Evolutionary conservation across 768 basidiomycete genomes (phyloP), one percentile per base, ranked within the genome.

Genomic region (Lactarius deliciosus): DNA sequence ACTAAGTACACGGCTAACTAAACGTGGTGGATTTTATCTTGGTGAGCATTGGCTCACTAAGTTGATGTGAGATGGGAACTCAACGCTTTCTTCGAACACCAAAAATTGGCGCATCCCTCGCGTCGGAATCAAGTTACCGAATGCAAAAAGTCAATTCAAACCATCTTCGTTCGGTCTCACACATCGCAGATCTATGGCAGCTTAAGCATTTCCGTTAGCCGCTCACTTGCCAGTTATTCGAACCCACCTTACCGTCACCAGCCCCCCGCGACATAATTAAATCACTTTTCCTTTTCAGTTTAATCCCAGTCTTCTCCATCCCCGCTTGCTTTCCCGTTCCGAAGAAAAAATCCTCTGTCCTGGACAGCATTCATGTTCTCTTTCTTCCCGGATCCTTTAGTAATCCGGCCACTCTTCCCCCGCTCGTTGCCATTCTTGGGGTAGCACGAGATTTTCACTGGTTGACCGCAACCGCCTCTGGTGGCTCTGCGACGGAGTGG

Each of bases 201-300:
- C 66, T 68, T 68, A 68, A 67, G 60, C 66, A 68, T 60, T 68
- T 68, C 63, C 66, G 66, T 68, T 64, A 68, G 66, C 61, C 66
- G 66, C 66, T 41, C 66, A 54, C 65, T 63, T 63, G 53, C 53
- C 54, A 56, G 54, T 55, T 40, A 63, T 63, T 63, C 56, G 65
- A 66, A 66, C 60, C 61, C 57, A 63, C 60, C 53, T 43, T 53
- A 61, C 66, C 62, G 66, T 67, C 62, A 67, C 57, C 15, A 57
- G n/a, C 32, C 28, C 32, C 36, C 61, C 56, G 43, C 41, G 32
- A 32, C 66, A 64, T 68, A 68, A 68, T 68, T 68, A 68, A 68
- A 63, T 60, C 61, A 66, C 65, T 45, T 66, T 66, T 64, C 66
- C 61, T 64, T 64, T 64, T 64, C 58, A 15, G 66, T 22, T 59